Evolutionary conservation across 495 filamentous ascomycete genomes (phyloP).

Genomic region (Hypoxylon intermedium): DNA sequence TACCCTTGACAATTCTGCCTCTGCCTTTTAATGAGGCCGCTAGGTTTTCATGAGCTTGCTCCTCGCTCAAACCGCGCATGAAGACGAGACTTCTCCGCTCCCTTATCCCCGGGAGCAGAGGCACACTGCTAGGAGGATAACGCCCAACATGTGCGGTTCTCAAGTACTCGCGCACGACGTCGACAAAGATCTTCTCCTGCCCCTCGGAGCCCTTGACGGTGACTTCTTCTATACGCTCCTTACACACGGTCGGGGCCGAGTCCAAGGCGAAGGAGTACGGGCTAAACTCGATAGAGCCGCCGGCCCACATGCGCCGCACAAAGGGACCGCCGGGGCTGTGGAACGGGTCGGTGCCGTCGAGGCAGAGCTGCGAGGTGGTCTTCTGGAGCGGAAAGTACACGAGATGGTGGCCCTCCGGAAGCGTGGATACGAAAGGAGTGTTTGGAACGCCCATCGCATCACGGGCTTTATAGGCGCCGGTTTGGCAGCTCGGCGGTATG

Average conservation of each 20-base stretch:
- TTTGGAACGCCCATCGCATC: neutral
- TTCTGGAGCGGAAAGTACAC: slow-evolving; percentile 73
- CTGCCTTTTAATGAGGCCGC: slow-evolving; percentile 9
- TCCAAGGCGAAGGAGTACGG: slow-evolving; percentile 60
- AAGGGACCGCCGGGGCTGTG: slow-evolving; percentile 72
- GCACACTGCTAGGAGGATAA: neutral
- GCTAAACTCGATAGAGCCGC: slow-evolving; percentile 61
- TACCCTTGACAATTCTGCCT: slow-evolving; percentile 29
- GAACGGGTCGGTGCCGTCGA: slow-evolving; percentile 74
- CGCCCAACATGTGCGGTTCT: too few relatives aligned
- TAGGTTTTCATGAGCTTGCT: slow-evolving; percentile 13
- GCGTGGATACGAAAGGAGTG: neutral
- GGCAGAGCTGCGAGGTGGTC: slow-evolving; percentile 59
- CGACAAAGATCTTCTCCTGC: slow-evolving; percentile 53
- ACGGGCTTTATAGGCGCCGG: slow-evolving; percentile 3
- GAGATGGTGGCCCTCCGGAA: slow-evolving; percentile 74
- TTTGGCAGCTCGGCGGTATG: slow-evolving; percentile 46
- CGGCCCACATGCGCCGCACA: slow-evolving; percentile 80
- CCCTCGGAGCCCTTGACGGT: slow-evolving; percentile 32
- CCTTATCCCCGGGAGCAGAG: slow-evolving; percentile 27
- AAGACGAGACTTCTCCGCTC: slow-evolving; percentile 52
- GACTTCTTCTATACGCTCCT: slow-evolving; percentile 70
- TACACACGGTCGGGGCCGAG: slow-evolving; percentile 61
- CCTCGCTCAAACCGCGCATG: slow-evolving; percentile 39
- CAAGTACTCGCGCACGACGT: slow-evolving; percentile 47